Evolutionary conservation across 345 rosid species (phyloP).

Genomic region (Gossypium longicalyx): DNA sequence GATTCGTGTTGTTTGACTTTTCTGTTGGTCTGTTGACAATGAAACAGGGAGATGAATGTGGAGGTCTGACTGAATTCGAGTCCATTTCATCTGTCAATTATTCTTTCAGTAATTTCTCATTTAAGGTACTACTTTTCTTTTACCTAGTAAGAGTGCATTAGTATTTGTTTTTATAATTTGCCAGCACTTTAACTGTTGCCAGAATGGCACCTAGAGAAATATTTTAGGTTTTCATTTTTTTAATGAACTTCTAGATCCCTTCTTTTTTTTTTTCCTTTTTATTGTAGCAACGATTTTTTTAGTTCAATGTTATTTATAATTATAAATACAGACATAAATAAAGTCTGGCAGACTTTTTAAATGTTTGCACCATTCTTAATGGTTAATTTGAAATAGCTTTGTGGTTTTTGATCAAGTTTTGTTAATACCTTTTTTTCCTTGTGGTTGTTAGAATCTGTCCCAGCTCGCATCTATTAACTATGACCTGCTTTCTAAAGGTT

Average conservation of each 20-base stretch:
- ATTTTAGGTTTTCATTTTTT: background rate
- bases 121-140: conserved; percentile 54
- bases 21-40: conserved; percentile 15
- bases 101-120: conserved; percentile 97
- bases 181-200: background rate
- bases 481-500: conserved; percentile 94
- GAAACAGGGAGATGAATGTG: conserved; percentile 77
- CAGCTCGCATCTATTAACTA: conserved; percentile 98
- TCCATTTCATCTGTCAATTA: conserved; percentile 70
- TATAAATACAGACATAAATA: background rate
- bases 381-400: background rate
- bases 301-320: background rate
- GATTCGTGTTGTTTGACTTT: conserved; percentile 11
- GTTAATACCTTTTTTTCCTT: conserved; percentile 6
- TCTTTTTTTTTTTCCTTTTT: background rate
- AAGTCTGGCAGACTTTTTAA: background rate
- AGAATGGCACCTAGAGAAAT: background rate
- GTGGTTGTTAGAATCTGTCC: conserved; percentile 71
- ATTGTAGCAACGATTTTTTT: background rate
- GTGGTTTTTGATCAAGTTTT: background rate
- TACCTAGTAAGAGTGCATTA: background rate
- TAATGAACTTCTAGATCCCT: background rate
- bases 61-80: conserved; percentile 68
- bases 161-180: background rate
- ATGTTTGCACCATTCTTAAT: background rate